These are phyloP conservation scores for Saxophila tyrrhenica DNA, from an alignment of 495 filamentous ascomycete species.

Conservation along the genomic window DNA sequence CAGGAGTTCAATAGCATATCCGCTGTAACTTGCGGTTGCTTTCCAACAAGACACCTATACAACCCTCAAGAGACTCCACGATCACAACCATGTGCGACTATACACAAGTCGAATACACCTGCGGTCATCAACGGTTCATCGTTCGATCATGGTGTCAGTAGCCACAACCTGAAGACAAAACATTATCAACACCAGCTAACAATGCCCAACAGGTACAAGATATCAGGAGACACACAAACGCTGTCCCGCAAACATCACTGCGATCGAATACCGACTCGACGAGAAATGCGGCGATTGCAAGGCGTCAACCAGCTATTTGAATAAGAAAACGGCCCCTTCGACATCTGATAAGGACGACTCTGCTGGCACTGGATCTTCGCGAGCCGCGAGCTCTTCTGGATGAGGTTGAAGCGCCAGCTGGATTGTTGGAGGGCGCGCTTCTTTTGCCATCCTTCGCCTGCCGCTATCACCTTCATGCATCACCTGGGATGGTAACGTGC, in stretches of 20 bases:
- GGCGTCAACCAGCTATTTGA: neutral
- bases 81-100: constrained; percentile 44
- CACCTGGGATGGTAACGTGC: too few relatives aligned
- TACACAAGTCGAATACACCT: constrained; percentile 39
- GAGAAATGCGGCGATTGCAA: constrained; percentile 28
- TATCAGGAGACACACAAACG: constrained; percentile 38
- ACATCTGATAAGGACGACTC: neutral
- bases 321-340: neutral
- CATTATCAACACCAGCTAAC: neutral
- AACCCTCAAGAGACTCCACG: too few relatives aligned
- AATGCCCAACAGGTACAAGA: constrained; percentile 22
- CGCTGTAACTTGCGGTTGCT: too few relatives aligned
- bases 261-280: constrained; percentile 35
- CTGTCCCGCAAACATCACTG: constrained; percentile 39
- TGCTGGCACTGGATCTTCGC: neutral
- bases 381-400: neutral
- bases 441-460: too few relatives aligned
- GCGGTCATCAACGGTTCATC: constrained; percentile 38
- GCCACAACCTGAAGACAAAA: too few relatives aligned
- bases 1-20: too few relatives aligned
- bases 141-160: constrained; percentile 47
- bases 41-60: too few relatives aligned
- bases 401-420: too few relatives aligned
- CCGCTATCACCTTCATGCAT: too few relatives aligned
- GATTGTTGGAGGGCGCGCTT: too few relatives aligned